Evolutionary conservation across 371 early-diverging fungal genomes (phyloP).

Genomic region (Mucor racemosus): DNA sequence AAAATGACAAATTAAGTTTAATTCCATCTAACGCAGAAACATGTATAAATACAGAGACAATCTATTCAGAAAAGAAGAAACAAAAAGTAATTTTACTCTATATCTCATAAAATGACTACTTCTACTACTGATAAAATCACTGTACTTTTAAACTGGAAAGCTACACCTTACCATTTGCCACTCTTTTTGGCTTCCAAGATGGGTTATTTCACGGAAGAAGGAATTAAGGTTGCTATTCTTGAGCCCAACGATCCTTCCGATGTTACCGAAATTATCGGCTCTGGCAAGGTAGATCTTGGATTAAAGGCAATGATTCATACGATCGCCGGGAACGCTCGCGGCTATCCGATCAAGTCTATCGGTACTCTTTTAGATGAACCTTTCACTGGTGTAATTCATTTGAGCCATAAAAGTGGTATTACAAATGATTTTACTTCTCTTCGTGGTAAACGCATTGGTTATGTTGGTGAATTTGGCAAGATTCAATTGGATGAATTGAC

Average conservation of each 20-base stretch:
- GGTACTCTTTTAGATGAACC: constrained; percentile 73
- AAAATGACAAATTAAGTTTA: neutral
- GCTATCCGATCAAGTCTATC: constrained; percentile 68
- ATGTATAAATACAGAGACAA: too few species aligned
- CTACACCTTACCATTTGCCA: constrained; percentile 71
- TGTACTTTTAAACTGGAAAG: constrained; percentile 64
- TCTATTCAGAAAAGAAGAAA: too few species aligned
- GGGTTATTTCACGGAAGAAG: constrained; percentile 63
- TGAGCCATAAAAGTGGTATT: constrained; percentile 59
- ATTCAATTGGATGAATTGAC: constrained; percentile 70
- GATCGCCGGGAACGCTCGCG: constrained; percentile 70
- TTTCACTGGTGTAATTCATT: constrained; percentile 68
- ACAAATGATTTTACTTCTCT: constrained; percentile 60
- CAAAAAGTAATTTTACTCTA: too few species aligned
- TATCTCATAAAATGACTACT: constrained; percentile 14
- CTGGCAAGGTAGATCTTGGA: constrained; percentile 68
- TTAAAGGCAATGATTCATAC: constrained; percentile 78
- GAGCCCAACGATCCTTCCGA: constrained; percentile 71
- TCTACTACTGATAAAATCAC: constrained; percentile 63
- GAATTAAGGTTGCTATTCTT: constrained; percentile 67
- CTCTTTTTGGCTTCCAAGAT: constrained; percentile 67
- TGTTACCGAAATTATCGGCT: constrained; percentile 69
- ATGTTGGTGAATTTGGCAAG: constrained; percentile 73
- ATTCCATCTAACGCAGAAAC: neutral
- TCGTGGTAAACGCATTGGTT: constrained; percentile 66